These are phyloP conservation scores for Geum urbanum DNA, from an alignment of 306 rosid genomes.

Conservation along the genomic window DNA sequence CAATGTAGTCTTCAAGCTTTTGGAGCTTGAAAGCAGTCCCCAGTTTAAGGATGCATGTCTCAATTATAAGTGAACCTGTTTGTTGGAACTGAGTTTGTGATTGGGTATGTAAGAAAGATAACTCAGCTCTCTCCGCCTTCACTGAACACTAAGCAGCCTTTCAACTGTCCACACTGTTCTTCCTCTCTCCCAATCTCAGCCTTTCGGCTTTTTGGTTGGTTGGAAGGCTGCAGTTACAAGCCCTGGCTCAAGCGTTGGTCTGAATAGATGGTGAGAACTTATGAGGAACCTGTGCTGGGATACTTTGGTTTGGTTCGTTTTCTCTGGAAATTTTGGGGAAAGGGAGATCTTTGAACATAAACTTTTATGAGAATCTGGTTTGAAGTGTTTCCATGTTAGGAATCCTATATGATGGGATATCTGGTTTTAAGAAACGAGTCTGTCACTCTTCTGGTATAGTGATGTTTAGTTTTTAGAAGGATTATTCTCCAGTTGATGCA, in stretches of 20 bases:
- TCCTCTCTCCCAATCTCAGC: slow-evolving; percentile 26
- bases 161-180: slow-evolving; percentile 24
- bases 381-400: neutral
- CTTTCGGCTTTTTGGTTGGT: slow-evolving; percentile 44
- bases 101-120: neutral
- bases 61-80: neutral
- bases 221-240: slow-evolving; percentile 75
- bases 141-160: slow-evolving; percentile 35
- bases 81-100: neutral
- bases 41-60: neutral
- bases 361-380: neutral
- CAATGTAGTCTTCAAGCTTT: neutral
- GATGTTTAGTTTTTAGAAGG: neutral
- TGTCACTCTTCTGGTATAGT: neutral
- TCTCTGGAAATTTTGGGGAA: neutral
- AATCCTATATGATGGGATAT: no score
- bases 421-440: neutral
- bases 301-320: neutral
- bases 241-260: slow-evolving; percentile 65
- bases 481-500: neutral
- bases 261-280: slow-evolving; percentile 53
- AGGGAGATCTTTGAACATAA: neutral
- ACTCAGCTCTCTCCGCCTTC: slow-evolving; percentile 42
- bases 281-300: slow-evolving; percentile 59
- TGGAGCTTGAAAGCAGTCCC: neutral